Evolutionary conservation across 169 alveolate genomes (phyloP).

Genomic region (Babesia bovis): DNA sequence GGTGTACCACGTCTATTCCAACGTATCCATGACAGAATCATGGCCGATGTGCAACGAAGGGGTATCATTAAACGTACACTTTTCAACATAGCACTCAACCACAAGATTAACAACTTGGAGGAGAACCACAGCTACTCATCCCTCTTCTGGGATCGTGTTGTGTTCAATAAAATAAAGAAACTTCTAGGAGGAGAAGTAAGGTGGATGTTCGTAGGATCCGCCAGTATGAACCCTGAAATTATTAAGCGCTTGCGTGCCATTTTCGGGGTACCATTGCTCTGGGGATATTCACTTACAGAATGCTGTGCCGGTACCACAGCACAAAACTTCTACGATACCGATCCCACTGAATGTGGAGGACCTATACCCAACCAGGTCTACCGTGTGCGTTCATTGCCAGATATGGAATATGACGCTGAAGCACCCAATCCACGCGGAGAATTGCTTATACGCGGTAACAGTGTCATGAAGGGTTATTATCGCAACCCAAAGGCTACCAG

Average conservation of each 20-base stretch:
- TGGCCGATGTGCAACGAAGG: constrained; percentile 74
- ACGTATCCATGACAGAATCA: constrained; percentile 88
- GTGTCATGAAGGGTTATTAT: constrained; percentile 87
- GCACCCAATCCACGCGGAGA: constrained; percentile 92
- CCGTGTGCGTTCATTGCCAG: constrained; percentile 90
- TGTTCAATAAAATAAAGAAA: constrained; percentile 81
- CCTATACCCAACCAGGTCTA: constrained; percentile 78
- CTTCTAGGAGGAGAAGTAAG: constrained; percentile 89
- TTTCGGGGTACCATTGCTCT: constrained; percentile 81
- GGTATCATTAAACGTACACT: constrained; percentile 69
- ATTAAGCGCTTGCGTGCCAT: constrained; percentile 81
- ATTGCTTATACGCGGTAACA: constrained; percentile 86
- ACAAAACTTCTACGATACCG: constrained; percentile 75
- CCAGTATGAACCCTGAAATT: constrained; percentile 85
- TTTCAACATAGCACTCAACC: constrained; percentile 75
- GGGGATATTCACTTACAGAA: constrained; percentile 95
- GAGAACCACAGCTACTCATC: constrained; percentile 66
- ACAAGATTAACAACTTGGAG: constrained; percentile 55
- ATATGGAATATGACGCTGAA: constrained; percentile 84
- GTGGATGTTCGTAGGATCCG: constrained; percentile 86
- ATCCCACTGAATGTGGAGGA: constrained; percentile 86
- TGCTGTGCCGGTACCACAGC: constrained; percentile 81
- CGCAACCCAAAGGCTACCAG: constrained; percentile 86
- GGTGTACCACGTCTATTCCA: constrained; percentile 94
- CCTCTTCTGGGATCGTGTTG: constrained; percentile 74